These are phyloP conservation scores for Microcyclosporella mali DNA, from an alignment of 2,329 filamentous ascomycete genomes.

Conservation along the genomic window DNA sequence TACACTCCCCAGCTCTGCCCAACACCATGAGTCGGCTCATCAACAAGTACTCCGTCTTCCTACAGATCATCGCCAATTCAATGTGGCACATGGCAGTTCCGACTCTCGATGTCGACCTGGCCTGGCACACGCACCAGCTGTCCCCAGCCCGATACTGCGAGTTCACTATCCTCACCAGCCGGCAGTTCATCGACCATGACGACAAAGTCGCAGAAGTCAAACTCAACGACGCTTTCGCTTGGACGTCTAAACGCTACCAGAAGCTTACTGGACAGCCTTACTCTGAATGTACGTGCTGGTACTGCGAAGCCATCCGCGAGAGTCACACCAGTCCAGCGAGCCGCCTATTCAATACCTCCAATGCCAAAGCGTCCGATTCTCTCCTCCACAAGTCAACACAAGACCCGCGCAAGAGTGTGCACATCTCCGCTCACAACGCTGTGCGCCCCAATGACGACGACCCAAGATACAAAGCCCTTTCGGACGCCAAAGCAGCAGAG, in stretches of 20 bases:
- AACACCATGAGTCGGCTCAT: constrained; percentile 61
- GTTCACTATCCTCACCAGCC: constrained; percentile 46
- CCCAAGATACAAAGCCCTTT: constrained; percentile 13
- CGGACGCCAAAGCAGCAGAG: constrained; percentile 31
- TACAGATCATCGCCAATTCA: constrained; percentile 50
- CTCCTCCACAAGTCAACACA: constrained; percentile 42
- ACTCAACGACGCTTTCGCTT: constrained; percentile 61
- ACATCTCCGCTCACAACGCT: constrained; percentile 69
- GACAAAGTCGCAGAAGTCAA: constrained; percentile 70
- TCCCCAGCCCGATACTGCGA: constrained; percentile 56
- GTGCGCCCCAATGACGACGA: constrained; percentile 39
- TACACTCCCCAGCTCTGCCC: constrained; percentile 61
- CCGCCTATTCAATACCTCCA: constrained; percentile 41
- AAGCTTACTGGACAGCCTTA: constrained; percentile 61
- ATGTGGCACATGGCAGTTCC: constrained; percentile 53
- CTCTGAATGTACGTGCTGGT: constrained; percentile 75
- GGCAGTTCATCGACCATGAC: constrained; percentile 69
- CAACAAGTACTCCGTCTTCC: constrained; percentile 59
- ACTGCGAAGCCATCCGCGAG: constrained; percentile 66
- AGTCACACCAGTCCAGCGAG: constrained; percentile 47
- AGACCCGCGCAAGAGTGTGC: constrained; percentile 53
- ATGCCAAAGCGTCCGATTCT: constrained; percentile 21
- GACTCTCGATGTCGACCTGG: constrained; percentile 68
- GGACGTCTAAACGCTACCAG: constrained; percentile 66
- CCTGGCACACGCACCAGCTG: constrained; percentile 77